A percentile compares a stretch with the other conserved stretches of the same genome.
Conservation (phyloP, 768 basidiomycete genomes). For the Grammothele lineata region DNA sequence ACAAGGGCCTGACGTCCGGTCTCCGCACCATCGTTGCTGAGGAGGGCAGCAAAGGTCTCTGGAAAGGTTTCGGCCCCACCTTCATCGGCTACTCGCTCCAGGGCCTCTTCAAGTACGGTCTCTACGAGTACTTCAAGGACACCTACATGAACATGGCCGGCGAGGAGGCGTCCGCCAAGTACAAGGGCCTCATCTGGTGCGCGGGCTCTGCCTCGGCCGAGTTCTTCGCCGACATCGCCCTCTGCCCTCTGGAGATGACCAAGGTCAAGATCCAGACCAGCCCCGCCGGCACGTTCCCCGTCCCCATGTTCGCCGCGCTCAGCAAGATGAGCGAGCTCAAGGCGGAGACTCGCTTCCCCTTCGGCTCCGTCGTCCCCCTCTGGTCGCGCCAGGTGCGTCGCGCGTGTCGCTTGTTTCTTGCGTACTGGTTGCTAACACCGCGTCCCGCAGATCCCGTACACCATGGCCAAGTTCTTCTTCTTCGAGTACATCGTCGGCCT, state of each 20-base stretch:
- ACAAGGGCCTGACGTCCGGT: constrained; percentile 58
- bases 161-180: constrained; percentile 71
- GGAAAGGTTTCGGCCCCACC: constrained; percentile 94
- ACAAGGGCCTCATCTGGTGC: constrained; percentile 91
- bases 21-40: constrained; percentile 67
- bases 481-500: constrained; percentile 84
- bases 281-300: constrained; percentile 71
- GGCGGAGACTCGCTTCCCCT: constrained; percentile 76
- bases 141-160: constrained; percentile 85
- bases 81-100: constrained; percentile 92
- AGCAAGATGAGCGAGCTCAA: constrained; percentile 63
- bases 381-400: constrained; percentile 78
- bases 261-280: constrained; percentile 90
- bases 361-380: constrained; percentile 79
- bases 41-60: constrained; percentile 82
- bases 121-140: constrained; percentile 97
- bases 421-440: too few relatives aligned
- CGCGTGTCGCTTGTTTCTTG: neutral
- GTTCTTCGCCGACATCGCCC: constrained; percentile 92
- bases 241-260: constrained; percentile 93
- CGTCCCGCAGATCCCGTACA: constrained; percentile 79
- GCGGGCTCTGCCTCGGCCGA: constrained; percentile 93
- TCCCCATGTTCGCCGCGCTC: constrained; percentile 66
- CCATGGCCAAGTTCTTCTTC: constrained; percentile 99
- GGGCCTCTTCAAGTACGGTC: constrained; percentile 98